These are phyloP conservation scores for Kwoniella shandongensis DNA, from an alignment of 768 basidiomycete genomes.

Conservation along the genomic window DNA sequence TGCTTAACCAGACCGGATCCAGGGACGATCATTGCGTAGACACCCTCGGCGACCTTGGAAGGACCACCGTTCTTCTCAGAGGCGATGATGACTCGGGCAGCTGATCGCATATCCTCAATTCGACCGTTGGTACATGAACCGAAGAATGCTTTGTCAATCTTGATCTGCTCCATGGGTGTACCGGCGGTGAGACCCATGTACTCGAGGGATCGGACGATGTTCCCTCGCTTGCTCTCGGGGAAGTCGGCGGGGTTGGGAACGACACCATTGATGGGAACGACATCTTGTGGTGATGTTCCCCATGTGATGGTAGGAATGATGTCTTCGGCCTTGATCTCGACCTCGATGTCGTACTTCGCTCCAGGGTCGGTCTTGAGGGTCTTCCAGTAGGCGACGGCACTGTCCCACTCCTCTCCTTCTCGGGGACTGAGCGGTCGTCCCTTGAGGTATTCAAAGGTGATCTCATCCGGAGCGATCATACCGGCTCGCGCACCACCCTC, in stretches of 20 bases:
- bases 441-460: constrained; percentile 79
- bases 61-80: constrained; percentile 62
- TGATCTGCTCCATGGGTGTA: constrained; percentile 74
- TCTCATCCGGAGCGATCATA: constrained; percentile 86
- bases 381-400: constrained; percentile 79
- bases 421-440: constrained; percentile 76
- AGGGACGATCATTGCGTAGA: constrained; percentile 87
- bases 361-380: constrained; percentile 75
- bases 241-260: constrained; percentile 75
- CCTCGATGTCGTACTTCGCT: constrained; percentile 78
- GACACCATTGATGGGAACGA: constrained; percentile 73
- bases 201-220: constrained; percentile 70
- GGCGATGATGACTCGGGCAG: constrained; percentile 72
- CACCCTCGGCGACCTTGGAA: constrained; percentile 69
- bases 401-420: constrained; percentile 77
- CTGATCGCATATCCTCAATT: constrained; percentile 87
- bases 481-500: constrained; percentile 90
- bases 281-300: constrained; percentile 90
- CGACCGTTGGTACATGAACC: constrained; percentile 94
- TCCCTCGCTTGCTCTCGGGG: constrained; percentile 66
- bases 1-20: constrained; percentile 87
- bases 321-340: constrained; percentile 76
- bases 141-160: constrained; percentile 85
- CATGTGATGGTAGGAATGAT: constrained; percentile 89
- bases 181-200: constrained; percentile 86